A percentile compares a stretch with the other conserved stretches of the same genome.
Conservation (phyloP, 257 asterid genomes). For the Ocimum tenuiflorum region DNA sequence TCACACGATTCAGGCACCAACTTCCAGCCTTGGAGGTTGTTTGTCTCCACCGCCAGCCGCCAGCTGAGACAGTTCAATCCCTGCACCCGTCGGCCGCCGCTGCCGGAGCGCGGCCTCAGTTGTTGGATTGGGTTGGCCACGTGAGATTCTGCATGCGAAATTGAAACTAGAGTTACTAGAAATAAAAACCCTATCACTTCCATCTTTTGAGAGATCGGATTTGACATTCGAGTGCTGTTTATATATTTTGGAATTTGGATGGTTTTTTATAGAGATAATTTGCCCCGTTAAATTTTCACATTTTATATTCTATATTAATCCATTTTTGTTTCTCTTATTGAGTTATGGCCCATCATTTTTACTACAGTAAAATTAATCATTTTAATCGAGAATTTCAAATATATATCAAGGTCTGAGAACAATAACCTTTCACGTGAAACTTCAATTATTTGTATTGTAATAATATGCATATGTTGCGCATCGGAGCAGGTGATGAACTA, state of each 20-base stretch:
- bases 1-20: conserved; percentile 45
- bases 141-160: conserved; percentile 8
- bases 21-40: conserved; percentile 41
- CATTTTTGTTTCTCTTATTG: too few relatives aligned
- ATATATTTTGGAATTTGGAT: not conserved
- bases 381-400: too few relatives aligned
- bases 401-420: too few relatives aligned
- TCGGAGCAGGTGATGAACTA: too few relatives aligned
- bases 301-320: too few relatives aligned
- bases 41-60: conserved; percentile 68
- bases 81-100: conserved; percentile 22
- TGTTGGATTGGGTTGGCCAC: conserved; percentile 21
- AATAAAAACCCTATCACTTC: not conserved
- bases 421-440: too few relatives aligned
- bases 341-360: not conserved
- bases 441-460: too few relatives aligned
- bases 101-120: conserved; percentile 37
- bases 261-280: not conserved
- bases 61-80: conserved; percentile 61
- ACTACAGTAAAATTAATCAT: too few relatives aligned
- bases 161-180: conserved; percentile 4
- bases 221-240: not conserved
- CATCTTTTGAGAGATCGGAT: not conserved
- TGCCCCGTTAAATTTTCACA: not conserved
- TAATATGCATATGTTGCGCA: too few relatives aligned